Evolutionary conservation across 129 eudicot species (phyloP), one percentile per base, ranked within the genome.

Genomic region (Pulicaria dysenterica): DNA sequence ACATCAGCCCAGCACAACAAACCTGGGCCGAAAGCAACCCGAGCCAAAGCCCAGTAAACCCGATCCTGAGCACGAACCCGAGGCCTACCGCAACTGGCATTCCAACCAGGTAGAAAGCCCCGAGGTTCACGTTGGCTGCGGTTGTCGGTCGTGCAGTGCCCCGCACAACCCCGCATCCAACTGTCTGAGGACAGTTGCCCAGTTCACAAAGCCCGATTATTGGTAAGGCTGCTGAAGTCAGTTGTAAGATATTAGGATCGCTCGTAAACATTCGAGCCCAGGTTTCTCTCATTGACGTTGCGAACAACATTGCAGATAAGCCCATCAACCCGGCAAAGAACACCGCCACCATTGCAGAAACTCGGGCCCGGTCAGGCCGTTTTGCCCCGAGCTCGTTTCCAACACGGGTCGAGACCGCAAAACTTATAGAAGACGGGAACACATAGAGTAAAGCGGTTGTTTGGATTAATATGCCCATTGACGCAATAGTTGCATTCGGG

Each of bases 141-240:
- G 83, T 82, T 14, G 83, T 75, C 8, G 92, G 92, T 19, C 96
- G 84, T 34, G 96, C 96, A 0, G 87, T 86, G 39, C 96, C 96
- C 8, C 96, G 79, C 1, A 89, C 90, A 36, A 89, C 92, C 76
- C 96, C 96, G 7, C 96, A 89, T 4, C 85, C 96, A 42, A 84
- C 84, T n/a, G 96, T 89, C 59, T 89, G 96, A 0, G 96, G 96
- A 71, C 96, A 84, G 55, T 89, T 89, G 8, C 96, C 96, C 7
- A 89, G 70, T 76, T 89, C 96, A 58, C 96, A 89, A 0, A 89
- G 49, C 50, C 96, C 96, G 2, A 86, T 58, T 1, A 89, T 78
- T 0, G 96, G 96, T 38, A 89, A 46, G 24, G 88, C 92, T 0
- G 75, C 54, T 0, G 88, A 74, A 0, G 96, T 89, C 13, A 89